Evolutionary conservation across 192 early-diverging fungal species (phyloP).

Genomic region (Chytriomyces confervae): DNA sequence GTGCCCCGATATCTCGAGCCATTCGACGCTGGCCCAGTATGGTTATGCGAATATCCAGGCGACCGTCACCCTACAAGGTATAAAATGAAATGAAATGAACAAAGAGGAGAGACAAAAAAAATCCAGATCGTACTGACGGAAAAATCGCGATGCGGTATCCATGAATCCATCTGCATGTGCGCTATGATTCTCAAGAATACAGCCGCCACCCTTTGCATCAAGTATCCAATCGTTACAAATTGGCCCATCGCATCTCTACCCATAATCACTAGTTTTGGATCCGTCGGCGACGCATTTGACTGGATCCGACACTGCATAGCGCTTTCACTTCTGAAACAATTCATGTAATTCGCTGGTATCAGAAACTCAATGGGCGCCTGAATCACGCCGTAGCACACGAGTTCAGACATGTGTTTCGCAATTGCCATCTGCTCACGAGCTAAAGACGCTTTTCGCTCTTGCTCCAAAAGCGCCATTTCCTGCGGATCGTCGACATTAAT

Average conservation of each 20-base stretch:
- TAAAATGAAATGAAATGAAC: not conserved
- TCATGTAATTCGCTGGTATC: slow-evolving; percentile 21
- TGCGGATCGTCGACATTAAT: slow-evolving; percentile 48
- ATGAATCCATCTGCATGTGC: slow-evolving; percentile 7
- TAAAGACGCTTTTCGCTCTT: not conserved
- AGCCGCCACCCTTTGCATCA: not conserved
- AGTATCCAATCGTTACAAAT: slow-evolving; percentile 8
- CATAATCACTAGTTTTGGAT: no score
- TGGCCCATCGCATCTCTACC: no score
- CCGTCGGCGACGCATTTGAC: not conserved
- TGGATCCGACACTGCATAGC: slow-evolving; percentile 34
- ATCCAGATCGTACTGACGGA: not conserved
- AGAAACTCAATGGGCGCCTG: slow-evolving; percentile 13
- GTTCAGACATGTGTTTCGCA: not conserved
- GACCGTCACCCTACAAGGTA: slow-evolving; percentile 18
- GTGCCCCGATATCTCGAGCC: slow-evolving; percentile 22
- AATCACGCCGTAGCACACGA: slow-evolving; percentile 42
- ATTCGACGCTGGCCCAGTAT: slow-evolving; percentile 29
- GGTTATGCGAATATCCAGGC: slow-evolving; percentile 31
- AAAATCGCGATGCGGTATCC: slow-evolving; percentile 11
- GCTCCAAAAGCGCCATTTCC: slow-evolving; percentile 23
- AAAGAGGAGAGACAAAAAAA: not conserved
- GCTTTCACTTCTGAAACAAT: slow-evolving; percentile 20
- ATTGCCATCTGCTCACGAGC: not conserved
- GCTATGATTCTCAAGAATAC: slow-evolving; percentile 6